Percentiles rank a stretch among this genome's conserved stretches.
phyloP scores from a whole-genome alignment of 176 grass and related monocot genomes.

The Microstegium vimineum region DNA sequence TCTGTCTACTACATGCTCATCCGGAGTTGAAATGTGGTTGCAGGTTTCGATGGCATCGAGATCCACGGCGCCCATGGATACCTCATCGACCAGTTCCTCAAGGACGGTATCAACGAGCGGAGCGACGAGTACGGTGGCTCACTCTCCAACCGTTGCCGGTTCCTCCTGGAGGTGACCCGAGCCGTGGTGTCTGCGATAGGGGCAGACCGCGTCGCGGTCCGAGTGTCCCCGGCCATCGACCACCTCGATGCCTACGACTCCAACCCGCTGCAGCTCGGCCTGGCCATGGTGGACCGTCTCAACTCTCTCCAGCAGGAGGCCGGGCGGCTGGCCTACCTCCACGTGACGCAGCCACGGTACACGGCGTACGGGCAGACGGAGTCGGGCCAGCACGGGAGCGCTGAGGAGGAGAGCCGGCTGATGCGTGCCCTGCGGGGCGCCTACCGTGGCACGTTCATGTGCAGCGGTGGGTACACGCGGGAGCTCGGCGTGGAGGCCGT shows the following conservation, averaged over 20 bases:
- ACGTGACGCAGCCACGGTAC: conserved; percentile 91
- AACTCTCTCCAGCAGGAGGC: conserved; percentile 64
- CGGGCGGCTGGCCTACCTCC: conserved; percentile 72
- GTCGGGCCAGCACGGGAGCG: conserved; percentile 67
- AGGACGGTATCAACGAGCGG: conserved; percentile 88
- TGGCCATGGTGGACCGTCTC: conserved; percentile 55
- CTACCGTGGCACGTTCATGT: conserved; percentile 73
- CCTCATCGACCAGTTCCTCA: conserved; percentile 92
- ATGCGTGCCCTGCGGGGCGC: conserved; percentile 54
- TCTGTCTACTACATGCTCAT: conserved; percentile 11
- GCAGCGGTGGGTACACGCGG: conserved; percentile 86
- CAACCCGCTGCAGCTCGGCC: conserved; percentile 60
- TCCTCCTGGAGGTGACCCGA: conserved; percentile 68
- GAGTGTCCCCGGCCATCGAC: conserved; percentile 89
- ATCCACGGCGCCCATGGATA: conserved; percentile 93
- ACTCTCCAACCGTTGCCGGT: conserved; percentile 65
- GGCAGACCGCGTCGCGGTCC: conserved; percentile 56
- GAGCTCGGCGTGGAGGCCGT: conserved; percentile 77
- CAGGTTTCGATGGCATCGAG: conserved; percentile 96
- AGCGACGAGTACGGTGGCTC: conserved; percentile 80
- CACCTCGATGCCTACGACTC: conserved; percentile 88
- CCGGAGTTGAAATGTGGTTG: background rate
- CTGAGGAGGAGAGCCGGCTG: conserved; percentile 72
- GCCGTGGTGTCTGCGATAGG: conserved; percentile 59
- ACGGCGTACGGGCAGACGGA: conserved; percentile 85